These are phyloP conservation scores for Paxillus involutus DNA, from an alignment of 768 basidiomycete species.

Conservation along the genomic window DNA sequence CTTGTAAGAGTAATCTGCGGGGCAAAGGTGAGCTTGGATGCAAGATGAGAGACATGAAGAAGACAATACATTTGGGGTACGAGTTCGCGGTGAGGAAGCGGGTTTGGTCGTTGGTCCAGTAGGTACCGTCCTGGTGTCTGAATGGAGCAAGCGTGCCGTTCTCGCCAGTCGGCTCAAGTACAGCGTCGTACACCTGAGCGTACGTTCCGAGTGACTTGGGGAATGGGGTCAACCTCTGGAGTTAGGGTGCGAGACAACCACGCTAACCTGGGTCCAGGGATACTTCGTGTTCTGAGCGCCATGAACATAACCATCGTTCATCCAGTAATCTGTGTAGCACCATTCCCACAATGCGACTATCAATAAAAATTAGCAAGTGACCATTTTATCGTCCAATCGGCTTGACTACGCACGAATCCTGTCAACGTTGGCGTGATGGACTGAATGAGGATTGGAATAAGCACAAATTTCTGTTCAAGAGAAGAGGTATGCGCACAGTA, in stretches of 20 bases:
- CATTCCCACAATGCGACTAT: constrained; percentile 31
- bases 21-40: not conserved
- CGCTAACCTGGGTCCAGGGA: constrained; percentile 24
- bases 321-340: constrained; percentile 29
- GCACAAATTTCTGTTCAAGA: not conserved
- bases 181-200: constrained; percentile 19
- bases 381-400: not conserved
- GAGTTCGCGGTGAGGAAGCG: constrained; percentile 16
- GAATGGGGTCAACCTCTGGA: not conserved
- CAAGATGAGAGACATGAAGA: not conserved
- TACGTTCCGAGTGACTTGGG: constrained; percentile 18
- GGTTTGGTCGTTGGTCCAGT: constrained; percentile 24
- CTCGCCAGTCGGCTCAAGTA: constrained; percentile 17
- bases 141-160: constrained; percentile 20
- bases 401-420: constrained; percentile 16
- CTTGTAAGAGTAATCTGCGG: constrained; percentile 28
- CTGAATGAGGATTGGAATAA: constrained; percentile 2
- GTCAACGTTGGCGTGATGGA: constrained; percentile 26
- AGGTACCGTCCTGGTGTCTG: constrained; percentile 21
- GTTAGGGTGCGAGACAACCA: not conserved
- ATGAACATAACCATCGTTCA: constrained; percentile 21
- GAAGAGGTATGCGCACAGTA: constrained; percentile 13
- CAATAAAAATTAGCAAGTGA: not conserved
- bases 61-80: constrained; percentile 21
- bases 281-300: not conserved